phyloP scores from a whole-genome alignment of 805 yeast genomes.

The Vanderwaltozyma polyspora region DNA sequence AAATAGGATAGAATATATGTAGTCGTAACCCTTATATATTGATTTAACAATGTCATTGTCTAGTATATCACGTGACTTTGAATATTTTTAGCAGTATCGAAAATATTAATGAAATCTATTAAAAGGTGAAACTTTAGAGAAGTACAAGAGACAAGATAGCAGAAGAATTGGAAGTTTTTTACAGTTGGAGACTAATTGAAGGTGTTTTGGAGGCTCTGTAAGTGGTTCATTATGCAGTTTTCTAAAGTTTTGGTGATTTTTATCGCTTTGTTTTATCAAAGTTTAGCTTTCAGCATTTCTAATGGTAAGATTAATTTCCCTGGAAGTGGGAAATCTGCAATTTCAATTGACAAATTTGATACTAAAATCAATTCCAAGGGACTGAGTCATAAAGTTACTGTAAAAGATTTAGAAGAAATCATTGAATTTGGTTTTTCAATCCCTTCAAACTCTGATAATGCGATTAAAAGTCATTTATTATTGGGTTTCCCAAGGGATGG shows the following conservation, averaged over 20 bases:
- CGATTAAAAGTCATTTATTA: slow-evolving; percentile 17
- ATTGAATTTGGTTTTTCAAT: slow-evolving; percentile 15
- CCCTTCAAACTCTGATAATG: slow-evolving; percentile 5
- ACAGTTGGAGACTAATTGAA: not conserved
- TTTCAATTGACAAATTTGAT: slow-evolving; percentile 6
- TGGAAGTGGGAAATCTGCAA: not conserved
- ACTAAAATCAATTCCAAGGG: slow-evolving; percentile 1
- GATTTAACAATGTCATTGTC: too few relatives aligned
- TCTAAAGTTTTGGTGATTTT: slow-evolving; percentile 2
- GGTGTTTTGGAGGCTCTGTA: not conserved
- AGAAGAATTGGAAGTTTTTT: too few relatives aligned
- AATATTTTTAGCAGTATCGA: too few relatives aligned
- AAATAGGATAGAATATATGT: too few relatives aligned
- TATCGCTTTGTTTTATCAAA: not conserved
- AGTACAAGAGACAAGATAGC: too few relatives aligned
- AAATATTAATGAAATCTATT: too few relatives aligned
- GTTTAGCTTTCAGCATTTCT: slow-evolving; percentile 1
- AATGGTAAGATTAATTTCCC: slow-evolving; percentile 3
- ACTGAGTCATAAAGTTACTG: slow-evolving; percentile 4
- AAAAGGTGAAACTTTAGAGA: too few relatives aligned
- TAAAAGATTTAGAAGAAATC: slow-evolving; percentile 9
- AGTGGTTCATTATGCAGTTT: slow-evolving; percentile 6
- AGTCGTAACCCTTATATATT: too few relatives aligned
- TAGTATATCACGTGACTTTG: too few relatives aligned
- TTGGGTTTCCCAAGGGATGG: slow-evolving; percentile 18